A percentile compares a stretch with the other conserved stretches of the same genome.
These are phyloP conservation scores for Plasmodium billcollinsi DNA, from an alignment of 169 alveolate species.

Conservation along the genomic window DNA sequence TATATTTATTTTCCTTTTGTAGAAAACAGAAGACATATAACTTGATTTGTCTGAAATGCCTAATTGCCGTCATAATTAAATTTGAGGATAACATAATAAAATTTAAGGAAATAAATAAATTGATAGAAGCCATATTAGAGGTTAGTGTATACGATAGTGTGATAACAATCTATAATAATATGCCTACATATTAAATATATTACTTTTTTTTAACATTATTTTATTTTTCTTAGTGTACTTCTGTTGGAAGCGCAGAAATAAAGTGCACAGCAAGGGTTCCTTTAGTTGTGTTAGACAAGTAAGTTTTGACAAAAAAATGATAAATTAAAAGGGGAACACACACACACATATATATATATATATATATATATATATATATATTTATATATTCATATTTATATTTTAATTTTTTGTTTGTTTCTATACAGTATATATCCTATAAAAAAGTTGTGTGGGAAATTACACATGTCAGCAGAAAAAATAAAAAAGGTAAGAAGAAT, in stretches of 20 bases:
- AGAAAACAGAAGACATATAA: slow-evolving; percentile 74
- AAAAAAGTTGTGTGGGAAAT: slow-evolving; percentile 28
- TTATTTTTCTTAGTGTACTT: slow-evolving; percentile 43
- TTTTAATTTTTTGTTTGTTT: not conserved
- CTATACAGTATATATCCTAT: slow-evolving; percentile 61
- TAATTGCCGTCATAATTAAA: slow-evolving; percentile 69
- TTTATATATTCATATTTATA: not conserved
- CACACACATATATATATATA: slow-evolving; percentile 1
- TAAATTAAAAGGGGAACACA: not conserved
- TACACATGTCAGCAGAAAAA: slow-evolving; percentile 35
- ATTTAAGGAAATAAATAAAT: slow-evolving; percentile 58
- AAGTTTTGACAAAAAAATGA: not conserved
- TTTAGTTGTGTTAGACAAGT: slow-evolving; percentile 70
- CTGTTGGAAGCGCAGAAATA: slow-evolving; percentile 75
- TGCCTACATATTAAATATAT: not conserved
- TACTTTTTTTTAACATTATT: not conserved
- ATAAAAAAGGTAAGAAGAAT: slow-evolving; percentile 27
- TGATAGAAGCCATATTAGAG: slow-evolving; percentile 67
- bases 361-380: not conserved
- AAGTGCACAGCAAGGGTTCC: slow-evolving; percentile 77
- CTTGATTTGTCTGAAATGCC: slow-evolving; percentile 51
- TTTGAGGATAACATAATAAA: slow-evolving; percentile 63
- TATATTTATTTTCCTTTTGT: not conserved
- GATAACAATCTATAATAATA: not conserved
- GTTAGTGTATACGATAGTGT: not conserved